Evolutionary conservation across 352 stramenopile genomes (phyloP).

Genomic region (Phytophthora multivora): DNA sequence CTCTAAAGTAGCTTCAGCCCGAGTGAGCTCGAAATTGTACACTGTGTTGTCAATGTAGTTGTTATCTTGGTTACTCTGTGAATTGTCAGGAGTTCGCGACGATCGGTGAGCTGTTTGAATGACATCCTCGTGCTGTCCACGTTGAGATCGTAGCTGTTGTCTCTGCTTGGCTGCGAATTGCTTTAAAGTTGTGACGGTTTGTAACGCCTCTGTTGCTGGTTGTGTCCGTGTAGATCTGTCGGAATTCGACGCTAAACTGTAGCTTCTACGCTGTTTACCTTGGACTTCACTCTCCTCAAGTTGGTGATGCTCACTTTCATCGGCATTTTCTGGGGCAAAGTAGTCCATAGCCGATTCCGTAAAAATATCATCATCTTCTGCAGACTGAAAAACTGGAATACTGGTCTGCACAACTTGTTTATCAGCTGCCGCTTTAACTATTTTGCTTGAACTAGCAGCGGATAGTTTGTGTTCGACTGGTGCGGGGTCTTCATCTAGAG

Average conservation of each 20-base stretch:
- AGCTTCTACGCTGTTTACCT: neutral
- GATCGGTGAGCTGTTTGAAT: slow-evolving; percentile 13
- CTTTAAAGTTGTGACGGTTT: slow-evolving; percentile 27
- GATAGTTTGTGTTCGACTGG: neutral
- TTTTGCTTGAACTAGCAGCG: neutral
- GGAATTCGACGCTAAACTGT: neutral
- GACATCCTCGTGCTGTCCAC: slow-evolving; percentile 14
- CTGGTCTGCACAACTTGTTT: neutral
- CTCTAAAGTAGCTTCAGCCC: slow-evolving; percentile 43
- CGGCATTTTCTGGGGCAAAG: slow-evolving; percentile 23
- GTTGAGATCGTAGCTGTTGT: slow-evolving; percentile 7
- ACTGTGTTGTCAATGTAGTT: slow-evolving; percentile 3
- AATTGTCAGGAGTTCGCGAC: neutral
- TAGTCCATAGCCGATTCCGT: slow-evolving; percentile 38
- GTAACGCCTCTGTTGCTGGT: slow-evolving; percentile 2
- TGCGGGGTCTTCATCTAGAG: neutral
- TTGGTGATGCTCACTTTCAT: slow-evolving; percentile 2
- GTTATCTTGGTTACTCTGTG: slow-evolving; percentile 4
- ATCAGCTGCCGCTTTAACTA: neutral
- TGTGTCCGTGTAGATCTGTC: neutral
- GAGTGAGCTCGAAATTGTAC: slow-evolving; percentile 28
- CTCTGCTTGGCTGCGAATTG: slow-evolving; percentile 39
- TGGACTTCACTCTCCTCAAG: slow-evolving; percentile 2
- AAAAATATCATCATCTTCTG: slow-evolving; percentile 35
- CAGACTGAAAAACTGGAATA: neutral